Percentiles rank a stretch among this genome's conserved stretches.
Evolutionary conservation across 108 stramenopile species (phyloP).

Genomic region (Schizochytrium sp.): DNA sequence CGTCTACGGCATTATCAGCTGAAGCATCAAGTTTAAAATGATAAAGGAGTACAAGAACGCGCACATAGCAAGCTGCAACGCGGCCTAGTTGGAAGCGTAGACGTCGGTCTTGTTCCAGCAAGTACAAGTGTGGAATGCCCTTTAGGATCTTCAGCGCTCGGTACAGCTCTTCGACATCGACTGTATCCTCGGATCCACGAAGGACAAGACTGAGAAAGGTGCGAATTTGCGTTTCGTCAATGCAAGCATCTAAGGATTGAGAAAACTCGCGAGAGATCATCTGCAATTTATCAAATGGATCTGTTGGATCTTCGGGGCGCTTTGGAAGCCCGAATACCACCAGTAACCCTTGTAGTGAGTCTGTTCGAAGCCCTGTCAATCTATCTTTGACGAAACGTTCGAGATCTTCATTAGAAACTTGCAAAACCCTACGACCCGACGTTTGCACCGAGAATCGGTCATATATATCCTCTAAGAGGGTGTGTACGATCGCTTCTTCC

Average conservation of each 20-base stretch:
- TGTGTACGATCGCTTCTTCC: neutral
- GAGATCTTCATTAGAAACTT: neutral
- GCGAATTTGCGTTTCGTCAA: neutral
- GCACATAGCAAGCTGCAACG: neutral
- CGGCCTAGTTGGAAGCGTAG: constrained; percentile 10
- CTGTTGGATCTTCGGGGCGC: constrained; percentile 3
- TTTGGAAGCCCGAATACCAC: constrained; percentile 13
- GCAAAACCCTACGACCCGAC: neutral
- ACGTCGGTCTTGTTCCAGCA: constrained; percentile 1
- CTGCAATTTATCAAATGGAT: constrained; percentile 6
- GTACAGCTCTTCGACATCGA: neutral
- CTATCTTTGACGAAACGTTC: neutral
- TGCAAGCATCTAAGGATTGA: neutral
- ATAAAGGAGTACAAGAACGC: neutral
- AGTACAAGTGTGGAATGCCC: neutral
- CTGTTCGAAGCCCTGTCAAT: neutral
- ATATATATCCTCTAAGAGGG: neutral
- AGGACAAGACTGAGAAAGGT: neutral
- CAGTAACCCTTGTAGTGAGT: neutral
- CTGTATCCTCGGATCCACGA: neutral
- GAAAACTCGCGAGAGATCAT: constrained; percentile 35
- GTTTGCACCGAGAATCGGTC: neutral
- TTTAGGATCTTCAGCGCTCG: neutral
- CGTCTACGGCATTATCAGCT: neutral
- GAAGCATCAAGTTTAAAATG: neutral